These are phyloP conservation scores for Pharnaceum exiguum DNA, from an alignment of 148 eudicot genomes.

Conservation along the genomic window DNA sequence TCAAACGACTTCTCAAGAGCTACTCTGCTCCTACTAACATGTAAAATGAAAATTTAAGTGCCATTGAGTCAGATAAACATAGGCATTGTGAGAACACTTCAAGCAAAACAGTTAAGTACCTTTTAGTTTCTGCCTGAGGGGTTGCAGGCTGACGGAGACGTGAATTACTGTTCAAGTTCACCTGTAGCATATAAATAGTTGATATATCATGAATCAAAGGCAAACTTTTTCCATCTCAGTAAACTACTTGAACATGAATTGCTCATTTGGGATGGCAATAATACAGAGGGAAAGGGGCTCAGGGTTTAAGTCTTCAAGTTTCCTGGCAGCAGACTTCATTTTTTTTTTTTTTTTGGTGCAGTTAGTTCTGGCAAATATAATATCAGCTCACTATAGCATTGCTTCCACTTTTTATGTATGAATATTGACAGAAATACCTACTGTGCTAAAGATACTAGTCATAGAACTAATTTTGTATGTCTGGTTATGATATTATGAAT, in stretches of 20 bases:
- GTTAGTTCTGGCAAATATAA: too few species aligned
- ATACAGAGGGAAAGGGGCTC: too few species aligned
- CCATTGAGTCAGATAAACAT: neutral
- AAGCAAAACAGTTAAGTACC: slow-evolving; percentile 25
- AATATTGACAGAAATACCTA: too few species aligned
- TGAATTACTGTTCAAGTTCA: slow-evolving; percentile 30
- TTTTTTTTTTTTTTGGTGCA: too few species aligned
- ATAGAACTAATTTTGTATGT: too few species aligned
- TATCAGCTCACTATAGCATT: too few species aligned
- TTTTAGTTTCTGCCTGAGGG: slow-evolving; percentile 37
- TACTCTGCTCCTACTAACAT: slow-evolving; percentile 17
- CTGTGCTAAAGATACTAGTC: too few species aligned
- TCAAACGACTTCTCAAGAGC: slow-evolving; percentile 30
- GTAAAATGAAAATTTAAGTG: slow-evolving; percentile 6
- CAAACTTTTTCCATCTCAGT: too few species aligned
- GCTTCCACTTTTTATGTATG: too few species aligned
- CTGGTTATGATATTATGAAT: too few species aligned
- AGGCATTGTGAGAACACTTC: neutral
- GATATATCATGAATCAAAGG: neutral
- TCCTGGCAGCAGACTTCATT: too few species aligned
- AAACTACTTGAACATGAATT: neutral
- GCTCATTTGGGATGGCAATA: neutral
- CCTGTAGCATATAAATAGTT: slow-evolving; percentile 32
- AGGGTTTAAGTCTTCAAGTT: too few species aligned
- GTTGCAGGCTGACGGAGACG: slow-evolving; percentile 27